Evolutionary conservation across 2,329 filamentous ascomycete species (phyloP).

Genomic region (Alternaria alternata): DNA sequence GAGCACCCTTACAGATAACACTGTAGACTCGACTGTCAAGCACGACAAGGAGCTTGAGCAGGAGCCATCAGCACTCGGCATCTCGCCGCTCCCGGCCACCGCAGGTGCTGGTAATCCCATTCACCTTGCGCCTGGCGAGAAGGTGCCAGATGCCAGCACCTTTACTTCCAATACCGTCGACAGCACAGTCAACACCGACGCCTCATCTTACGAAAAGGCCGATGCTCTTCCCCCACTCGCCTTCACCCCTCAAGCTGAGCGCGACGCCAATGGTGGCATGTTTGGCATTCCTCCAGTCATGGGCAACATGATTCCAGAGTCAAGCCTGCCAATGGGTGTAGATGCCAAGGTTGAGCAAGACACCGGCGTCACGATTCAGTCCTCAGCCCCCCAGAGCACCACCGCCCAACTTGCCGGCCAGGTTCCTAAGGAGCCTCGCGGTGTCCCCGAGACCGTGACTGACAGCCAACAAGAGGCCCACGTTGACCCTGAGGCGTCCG

Average conservation of each 20-base stretch:
- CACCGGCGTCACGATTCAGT: conserved; percentile 53
- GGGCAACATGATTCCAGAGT: conserved; percentile 79
- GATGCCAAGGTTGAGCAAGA: conserved; percentile 52
- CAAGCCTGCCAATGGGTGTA: conserved; percentile 74
- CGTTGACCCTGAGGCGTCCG: conserved; percentile 72
- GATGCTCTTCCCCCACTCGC: conserved; percentile 64
- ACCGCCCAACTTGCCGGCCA: conserved; percentile 57
- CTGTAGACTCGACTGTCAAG: conserved; percentile 68
- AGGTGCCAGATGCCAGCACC: conserved; percentile 72
- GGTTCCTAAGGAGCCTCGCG: conserved; percentile 55
- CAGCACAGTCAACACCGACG: conserved; percentile 65
- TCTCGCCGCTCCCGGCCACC: conserved; percentile 67
- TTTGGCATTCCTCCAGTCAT: conserved; percentile 60
- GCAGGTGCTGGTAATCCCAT: conserved; percentile 77
- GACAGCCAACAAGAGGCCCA: conserved; percentile 75
- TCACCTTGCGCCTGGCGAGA: conserved; percentile 78
- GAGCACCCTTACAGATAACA: conserved; percentile 70
- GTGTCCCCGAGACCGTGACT: conserved; percentile 68
- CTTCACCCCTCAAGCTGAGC: conserved; percentile 54
- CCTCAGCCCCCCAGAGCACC: conserved; percentile 54
- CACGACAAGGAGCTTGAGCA: conserved; percentile 43
- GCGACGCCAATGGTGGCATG: conserved; percentile 54
- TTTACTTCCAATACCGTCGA: conserved; percentile 76
- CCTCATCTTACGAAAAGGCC: conserved; percentile 85
- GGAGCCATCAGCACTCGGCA: conserved; percentile 57